Conservation (phyloP, 768 basidiomycete genomes). For the Xanthoconium purpureum region DNA sequence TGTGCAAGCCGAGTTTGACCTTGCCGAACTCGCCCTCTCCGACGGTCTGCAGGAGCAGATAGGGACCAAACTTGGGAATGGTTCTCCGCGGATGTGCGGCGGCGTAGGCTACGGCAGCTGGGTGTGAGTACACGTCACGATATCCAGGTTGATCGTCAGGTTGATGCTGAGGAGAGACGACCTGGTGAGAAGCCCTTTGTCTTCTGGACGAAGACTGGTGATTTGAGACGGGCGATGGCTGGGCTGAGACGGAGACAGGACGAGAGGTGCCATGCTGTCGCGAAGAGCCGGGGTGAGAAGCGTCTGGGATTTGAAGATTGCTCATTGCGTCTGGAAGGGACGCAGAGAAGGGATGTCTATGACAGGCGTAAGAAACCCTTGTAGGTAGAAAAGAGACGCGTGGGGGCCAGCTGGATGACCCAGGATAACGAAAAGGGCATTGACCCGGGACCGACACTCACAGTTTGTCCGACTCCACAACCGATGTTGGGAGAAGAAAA, state of each 20-base stretch:
- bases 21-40: constrained; percentile 99
- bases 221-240: constrained; percentile 46
- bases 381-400: constrained; percentile 24
- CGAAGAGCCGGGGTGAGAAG: constrained; percentile 44
- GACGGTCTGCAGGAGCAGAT: constrained; percentile 90
- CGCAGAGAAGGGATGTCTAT: background rate
- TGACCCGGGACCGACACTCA: constrained; percentile 10
- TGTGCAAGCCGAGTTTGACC: constrained; percentile 95
- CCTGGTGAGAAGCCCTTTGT: constrained; percentile 72
- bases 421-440: constrained; percentile 13
- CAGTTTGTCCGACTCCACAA: constrained; percentile 7
- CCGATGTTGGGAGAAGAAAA: constrained; percentile 15
- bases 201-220: constrained; percentile 46
- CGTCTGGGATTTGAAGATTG: constrained; percentile 45
- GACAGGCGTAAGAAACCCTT: constrained; percentile 2
- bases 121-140: constrained; percentile 80
- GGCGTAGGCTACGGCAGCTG: constrained; percentile 79
- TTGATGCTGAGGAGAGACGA: constrained; percentile 52
- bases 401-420: constrained; percentile 17
- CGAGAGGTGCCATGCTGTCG: constrained; percentile 41
- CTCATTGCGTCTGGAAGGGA: constrained; percentile 21
- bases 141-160: constrained; percentile 46
- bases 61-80: constrained; percentile 93
- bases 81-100: constrained; percentile 80
- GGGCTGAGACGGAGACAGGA: constrained; percentile 59